Conservation (phyloP, 352 stramenopile species). For the Pythium pyrilobum region DNA sequence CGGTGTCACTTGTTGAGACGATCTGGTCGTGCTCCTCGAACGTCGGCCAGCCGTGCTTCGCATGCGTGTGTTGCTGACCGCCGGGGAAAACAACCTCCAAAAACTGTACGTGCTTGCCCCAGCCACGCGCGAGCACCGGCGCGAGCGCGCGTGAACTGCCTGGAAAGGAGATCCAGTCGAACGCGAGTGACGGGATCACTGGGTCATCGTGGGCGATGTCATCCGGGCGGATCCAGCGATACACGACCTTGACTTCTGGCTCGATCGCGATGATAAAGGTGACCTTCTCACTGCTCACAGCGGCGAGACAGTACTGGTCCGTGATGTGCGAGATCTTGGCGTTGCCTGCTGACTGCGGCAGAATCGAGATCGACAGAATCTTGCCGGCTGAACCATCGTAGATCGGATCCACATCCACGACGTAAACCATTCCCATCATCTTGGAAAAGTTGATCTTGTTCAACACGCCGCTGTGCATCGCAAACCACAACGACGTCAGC, state of each 20-base stretch:
- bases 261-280: constrained; percentile 96
- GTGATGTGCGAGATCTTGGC: constrained; percentile 83
- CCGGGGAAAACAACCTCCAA: constrained; percentile 83
- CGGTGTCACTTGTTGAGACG: constrained; percentile 80
- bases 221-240: constrained; percentile 89
- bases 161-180: constrained; percentile 90
- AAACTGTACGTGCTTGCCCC: constrained; percentile 93
- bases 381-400: constrained; percentile 92
- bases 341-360: constrained; percentile 74
- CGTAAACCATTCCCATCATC: constrained; percentile 93
- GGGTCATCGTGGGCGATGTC: constrained; percentile 66
- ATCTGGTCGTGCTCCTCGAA: constrained; percentile 95
- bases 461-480: constrained; percentile 66
- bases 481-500: constrained; percentile 27
- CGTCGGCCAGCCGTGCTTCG: constrained; percentile 88
- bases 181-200: constrained; percentile 91
- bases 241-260: constrained; percentile 91
- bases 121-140: constrained; percentile 90
- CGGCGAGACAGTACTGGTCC: constrained; percentile 80
- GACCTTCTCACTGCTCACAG: constrained; percentile 86
- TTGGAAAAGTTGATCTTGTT: constrained; percentile 94
- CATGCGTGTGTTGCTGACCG: constrained; percentile 64
- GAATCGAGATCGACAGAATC: constrained; percentile 75
- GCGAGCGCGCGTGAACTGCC: constrained; percentile 78
- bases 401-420: constrained; percentile 92